Percentiles rank a stretch among this genome's conserved stretches.
phyloP scores from a whole-genome alignment of 139 green algal genomes.

The Chlorokybus atmophyticus region DNA sequence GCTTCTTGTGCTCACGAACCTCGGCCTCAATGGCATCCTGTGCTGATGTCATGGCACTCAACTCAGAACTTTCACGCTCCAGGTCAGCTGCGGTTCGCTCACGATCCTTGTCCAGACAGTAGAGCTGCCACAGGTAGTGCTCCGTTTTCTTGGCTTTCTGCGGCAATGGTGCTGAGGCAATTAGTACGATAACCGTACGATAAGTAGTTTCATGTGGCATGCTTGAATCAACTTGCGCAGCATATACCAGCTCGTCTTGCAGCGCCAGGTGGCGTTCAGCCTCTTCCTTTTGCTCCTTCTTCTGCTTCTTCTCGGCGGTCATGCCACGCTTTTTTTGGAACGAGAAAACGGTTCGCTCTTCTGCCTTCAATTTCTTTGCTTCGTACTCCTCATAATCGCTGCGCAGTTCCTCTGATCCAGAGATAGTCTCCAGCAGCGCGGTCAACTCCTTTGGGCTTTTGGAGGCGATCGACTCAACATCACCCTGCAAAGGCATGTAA shows the following conservation, averaged over 20 bases:
- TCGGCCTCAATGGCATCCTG: conserved; percentile 19
- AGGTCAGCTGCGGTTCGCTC: conserved; percentile 26
- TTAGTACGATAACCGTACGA: too few relatives aligned
- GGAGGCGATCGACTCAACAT: conserved; percentile 86
- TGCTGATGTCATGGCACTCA: background rate
- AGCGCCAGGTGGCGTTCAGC: conserved; percentile 69
- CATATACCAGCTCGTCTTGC: conserved; percentile 13
- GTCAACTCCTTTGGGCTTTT: conserved; percentile 71
- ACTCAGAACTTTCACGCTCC: conserved; percentile 5
- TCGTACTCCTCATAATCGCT: conserved; percentile 59
- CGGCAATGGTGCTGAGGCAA: too few relatives aligned
- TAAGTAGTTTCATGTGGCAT: too few relatives aligned
- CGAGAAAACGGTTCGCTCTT: conserved; percentile 45
- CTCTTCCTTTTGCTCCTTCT: conserved; percentile 95
- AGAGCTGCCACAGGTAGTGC: conserved; percentile 67
- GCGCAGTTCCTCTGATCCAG: conserved; percentile 43
- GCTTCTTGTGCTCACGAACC: conserved; percentile 33
- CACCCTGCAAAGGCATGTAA: too few relatives aligned
- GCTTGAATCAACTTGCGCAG: conserved; percentile 28
- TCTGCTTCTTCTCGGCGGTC: conserved; percentile 62
- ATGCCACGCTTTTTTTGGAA: conserved; percentile 65
- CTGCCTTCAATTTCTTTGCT: conserved; percentile 34
- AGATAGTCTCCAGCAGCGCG: conserved; percentile 80
- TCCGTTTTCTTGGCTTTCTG: conserved; percentile 35
- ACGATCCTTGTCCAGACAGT: conserved; percentile 42